phyloP scores from a whole-genome alignment of 371 early-diverging fungal species.

The Mucor racemosus region DNA sequence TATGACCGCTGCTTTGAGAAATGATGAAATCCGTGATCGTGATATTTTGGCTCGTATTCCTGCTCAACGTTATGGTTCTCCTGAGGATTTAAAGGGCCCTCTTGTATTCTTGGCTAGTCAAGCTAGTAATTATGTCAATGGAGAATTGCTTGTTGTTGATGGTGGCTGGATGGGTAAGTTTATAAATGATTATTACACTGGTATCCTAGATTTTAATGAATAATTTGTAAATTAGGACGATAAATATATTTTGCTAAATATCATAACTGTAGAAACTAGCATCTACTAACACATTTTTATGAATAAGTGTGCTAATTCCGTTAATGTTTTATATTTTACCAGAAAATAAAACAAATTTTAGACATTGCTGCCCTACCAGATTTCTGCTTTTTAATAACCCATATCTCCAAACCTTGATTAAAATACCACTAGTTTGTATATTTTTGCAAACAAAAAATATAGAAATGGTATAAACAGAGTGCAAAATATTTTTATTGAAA shows the following conservation, averaged over 20 bases:
- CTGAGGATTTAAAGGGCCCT: constrained; percentile 57
- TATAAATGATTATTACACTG: constrained; percentile 7
- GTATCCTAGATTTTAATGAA: neutral
- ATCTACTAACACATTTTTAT: too few relatives aligned
- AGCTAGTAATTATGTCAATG: constrained; percentile 52
- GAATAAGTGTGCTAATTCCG: too few relatives aligned
- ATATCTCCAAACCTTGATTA: too few relatives aligned
- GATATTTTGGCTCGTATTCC: constrained; percentile 46
- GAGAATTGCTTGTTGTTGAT: constrained; percentile 54
- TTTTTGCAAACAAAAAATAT: too few relatives aligned
- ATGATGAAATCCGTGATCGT: constrained; percentile 24
- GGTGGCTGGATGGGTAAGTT: constrained; percentile 50
- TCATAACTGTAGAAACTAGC: too few relatives aligned
- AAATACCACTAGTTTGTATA: too few relatives aligned
- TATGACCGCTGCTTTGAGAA: constrained; percentile 47
- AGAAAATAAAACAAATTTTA: too few relatives aligned
- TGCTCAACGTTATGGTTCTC: constrained; percentile 49
- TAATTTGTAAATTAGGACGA: neutral
- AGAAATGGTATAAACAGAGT: too few relatives aligned
- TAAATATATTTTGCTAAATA: neutral
- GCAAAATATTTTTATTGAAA: too few relatives aligned
- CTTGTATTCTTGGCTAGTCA: constrained; percentile 47
- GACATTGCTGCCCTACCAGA: too few relatives aligned
- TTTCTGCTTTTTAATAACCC: too few relatives aligned
- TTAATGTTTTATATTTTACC: too few relatives aligned